These are phyloP conservation scores for Eurotiales sp. DNA, from an alignment of 2,329 filamentous ascomycete species.

Conservation along the genomic window DNA sequence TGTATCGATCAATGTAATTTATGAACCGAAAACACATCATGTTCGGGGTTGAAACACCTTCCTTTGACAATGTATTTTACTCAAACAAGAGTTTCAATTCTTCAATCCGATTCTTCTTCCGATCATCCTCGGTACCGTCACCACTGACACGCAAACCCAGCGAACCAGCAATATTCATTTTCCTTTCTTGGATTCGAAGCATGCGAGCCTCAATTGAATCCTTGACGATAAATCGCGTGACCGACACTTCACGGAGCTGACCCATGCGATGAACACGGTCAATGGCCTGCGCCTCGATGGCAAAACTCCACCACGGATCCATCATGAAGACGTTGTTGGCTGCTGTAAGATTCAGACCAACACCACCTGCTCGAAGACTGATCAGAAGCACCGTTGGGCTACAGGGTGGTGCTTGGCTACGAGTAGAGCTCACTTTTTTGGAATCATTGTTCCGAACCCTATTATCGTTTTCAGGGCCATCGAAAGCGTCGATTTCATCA, in stretches of 20 bases:
- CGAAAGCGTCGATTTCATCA: constrained; percentile 25
- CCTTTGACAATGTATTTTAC: constrained; percentile 15
- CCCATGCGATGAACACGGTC: constrained; percentile 98
- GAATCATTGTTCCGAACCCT: background rate
- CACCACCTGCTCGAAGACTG: constrained; percentile 83
- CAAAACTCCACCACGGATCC: constrained; percentile 99
- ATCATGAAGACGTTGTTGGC: constrained; percentile 95
- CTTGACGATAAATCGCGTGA: constrained; percentile 83
- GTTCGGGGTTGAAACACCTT: background rate
- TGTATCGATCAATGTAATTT: background rate
- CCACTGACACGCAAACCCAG: constrained; percentile 95
- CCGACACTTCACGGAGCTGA: constrained; percentile 78
- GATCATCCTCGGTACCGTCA: constrained; percentile 84
- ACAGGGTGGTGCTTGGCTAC: constrained; percentile 7
- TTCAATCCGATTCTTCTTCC: constrained; percentile 82
- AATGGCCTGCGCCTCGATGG: constrained; percentile 93
- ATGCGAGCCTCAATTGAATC: constrained; percentile 94
- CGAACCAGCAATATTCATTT: constrained; percentile 82
- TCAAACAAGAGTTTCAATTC: constrained; percentile 84
- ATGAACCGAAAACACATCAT: background rate
- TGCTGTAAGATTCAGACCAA: constrained; percentile 86
- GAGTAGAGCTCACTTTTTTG: constrained; percentile 17
- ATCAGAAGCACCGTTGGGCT: constrained; percentile 65
- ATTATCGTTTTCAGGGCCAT: background rate
- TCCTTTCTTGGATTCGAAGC: constrained; percentile 87